A percentile compares a stretch with the other conserved stretches of the same genome.
Evolutionary conservation across 2,329 filamentous ascomycete genomes (phyloP).

Genomic region (Blastomyces silverae): DNA sequence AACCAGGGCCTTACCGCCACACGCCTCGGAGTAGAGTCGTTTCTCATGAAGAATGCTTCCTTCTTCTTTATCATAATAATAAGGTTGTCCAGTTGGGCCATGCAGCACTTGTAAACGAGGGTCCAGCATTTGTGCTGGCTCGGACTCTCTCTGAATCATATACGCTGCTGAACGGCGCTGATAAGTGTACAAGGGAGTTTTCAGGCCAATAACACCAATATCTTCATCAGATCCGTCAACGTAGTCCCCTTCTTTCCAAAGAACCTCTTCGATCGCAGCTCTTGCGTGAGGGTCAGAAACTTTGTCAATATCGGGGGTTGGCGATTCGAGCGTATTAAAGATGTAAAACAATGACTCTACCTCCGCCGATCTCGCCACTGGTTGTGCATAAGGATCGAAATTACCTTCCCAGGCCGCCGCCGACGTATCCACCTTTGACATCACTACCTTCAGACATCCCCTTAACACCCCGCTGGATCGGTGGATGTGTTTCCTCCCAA

Average conservation of each 20-base stretch:
- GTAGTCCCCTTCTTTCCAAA: constrained; percentile 23
- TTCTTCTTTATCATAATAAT: constrained; percentile 64
- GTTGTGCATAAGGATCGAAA: constrained; percentile 19
- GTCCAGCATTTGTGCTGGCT: constrained; percentile 60
- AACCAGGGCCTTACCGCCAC: constrained; percentile 53
- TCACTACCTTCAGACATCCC: constrained; percentile 35
- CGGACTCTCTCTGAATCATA: constrained; percentile 75
- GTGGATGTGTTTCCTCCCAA: constrained; percentile 31
- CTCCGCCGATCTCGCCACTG: constrained; percentile 21
- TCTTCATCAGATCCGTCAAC: constrained; percentile 21
- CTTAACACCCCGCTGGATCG: constrained; percentile 32
- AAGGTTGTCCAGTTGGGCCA: constrained; percentile 57
- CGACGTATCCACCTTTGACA: constrained; percentile 38
- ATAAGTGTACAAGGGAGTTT: constrained; percentile 64
- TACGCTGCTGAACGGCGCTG: constrained; percentile 71
- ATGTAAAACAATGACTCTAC: constrained; percentile 47
- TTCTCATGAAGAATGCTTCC: constrained; percentile 59
- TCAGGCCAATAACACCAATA: constrained; percentile 33
- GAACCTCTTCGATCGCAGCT: constrained; percentile 34
- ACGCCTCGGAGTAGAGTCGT: constrained; percentile 63
- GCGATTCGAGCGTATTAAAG: constrained; percentile 44
- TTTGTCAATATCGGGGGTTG: constrained; percentile 29
- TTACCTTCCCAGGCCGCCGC: constrained; percentile 36
- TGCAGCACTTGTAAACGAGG: constrained; percentile 58
- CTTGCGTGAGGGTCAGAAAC: constrained; percentile 32